Evolutionary conservation across 176 grass and related monocot species (phyloP).

Genomic region (Hordeum marinum): DNA sequence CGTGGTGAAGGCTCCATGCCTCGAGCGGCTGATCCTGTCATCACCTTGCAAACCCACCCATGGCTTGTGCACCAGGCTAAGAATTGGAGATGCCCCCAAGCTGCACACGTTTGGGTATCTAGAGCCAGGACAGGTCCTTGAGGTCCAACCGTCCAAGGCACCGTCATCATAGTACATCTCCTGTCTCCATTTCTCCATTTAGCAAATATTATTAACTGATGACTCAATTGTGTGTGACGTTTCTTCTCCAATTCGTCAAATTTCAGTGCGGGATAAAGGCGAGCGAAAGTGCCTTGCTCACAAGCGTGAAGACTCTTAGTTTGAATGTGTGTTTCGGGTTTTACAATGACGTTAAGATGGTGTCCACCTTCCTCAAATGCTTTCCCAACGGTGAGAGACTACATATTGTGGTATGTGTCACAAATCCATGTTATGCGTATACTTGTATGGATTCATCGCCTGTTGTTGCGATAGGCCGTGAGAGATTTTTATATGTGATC

Average conservation of each 20-base stretch:
- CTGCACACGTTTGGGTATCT: neutral
- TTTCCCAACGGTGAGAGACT: neutral
- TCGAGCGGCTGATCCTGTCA: neutral
- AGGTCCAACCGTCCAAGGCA: neutral
- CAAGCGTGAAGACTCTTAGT: neutral
- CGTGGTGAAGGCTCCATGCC: neutral
- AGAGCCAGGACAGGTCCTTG: neutral
- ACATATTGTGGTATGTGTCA: neutral
- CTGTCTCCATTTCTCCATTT: neutral
- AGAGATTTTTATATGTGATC: neutral
- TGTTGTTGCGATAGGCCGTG: no score
- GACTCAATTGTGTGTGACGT: neutral
- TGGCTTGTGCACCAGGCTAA: neutral
- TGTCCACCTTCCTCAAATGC: constrained; percentile 15
- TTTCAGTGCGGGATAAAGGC: neutral
- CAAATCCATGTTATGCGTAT: neutral
- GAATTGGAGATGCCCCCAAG: constrained; percentile 15
- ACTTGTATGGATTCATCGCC: no score
- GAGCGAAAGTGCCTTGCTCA: neutral
- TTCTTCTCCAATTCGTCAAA: neutral
- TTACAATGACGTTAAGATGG: neutral
- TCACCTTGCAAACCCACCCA: fast-evolving
- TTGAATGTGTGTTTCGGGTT: neutral
- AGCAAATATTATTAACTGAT: neutral
- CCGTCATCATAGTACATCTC: neutral